These are phyloP conservation scores for Chiua sp. DNA, from an alignment of 1,284 basidiomycete genomes.

Conservation along the genomic window DNA sequence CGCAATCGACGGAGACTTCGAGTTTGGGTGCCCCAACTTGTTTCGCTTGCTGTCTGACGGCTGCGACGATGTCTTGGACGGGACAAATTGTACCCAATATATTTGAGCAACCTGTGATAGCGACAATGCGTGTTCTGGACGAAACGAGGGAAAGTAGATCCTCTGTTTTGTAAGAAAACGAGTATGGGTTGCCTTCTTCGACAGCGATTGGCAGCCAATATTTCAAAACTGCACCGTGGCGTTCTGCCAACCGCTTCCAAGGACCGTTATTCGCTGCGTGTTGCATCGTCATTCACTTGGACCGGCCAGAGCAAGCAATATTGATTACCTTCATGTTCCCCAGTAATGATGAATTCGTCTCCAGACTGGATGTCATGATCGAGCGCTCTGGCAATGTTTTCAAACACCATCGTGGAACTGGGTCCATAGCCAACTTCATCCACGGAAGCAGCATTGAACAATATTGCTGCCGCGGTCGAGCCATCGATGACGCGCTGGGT, in stretches of 20 bases:
- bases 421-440: slow-evolving; percentile 71
- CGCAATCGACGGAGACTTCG: slow-evolving; percentile 75
- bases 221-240: slow-evolving; percentile 59
- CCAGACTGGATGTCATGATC: slow-evolving; percentile 56
- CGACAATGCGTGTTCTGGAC: slow-evolving; percentile 69
- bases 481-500: slow-evolving; percentile 60
- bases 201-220: slow-evolving; percentile 59
- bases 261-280: slow-evolving; percentile 71
- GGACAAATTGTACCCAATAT: slow-evolving; percentile 72
- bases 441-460: slow-evolving; percentile 65
- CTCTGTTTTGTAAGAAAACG: slow-evolving; percentile 59
- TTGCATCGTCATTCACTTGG: not conserved
- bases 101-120: slow-evolving; percentile 80
- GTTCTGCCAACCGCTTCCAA: slow-evolving; percentile 77
- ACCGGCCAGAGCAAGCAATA: not conserved
- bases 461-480: slow-evolving; percentile 52
- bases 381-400: slow-evolving; percentile 67
- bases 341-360: slow-evolving; percentile 77
- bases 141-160: slow-evolving; percentile 69
- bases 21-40: slow-evolving; percentile 64
- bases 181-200: slow-evolving; percentile 67
- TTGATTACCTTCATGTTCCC: slow-evolving; percentile 75
- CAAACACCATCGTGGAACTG: slow-evolving; percentile 70
- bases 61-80: slow-evolving; percentile 59
- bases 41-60: slow-evolving; percentile 54